Evolutionary conservation across 805 yeast species (phyloP).

Genomic region (Ogataea trehaloabstinens): DNA sequence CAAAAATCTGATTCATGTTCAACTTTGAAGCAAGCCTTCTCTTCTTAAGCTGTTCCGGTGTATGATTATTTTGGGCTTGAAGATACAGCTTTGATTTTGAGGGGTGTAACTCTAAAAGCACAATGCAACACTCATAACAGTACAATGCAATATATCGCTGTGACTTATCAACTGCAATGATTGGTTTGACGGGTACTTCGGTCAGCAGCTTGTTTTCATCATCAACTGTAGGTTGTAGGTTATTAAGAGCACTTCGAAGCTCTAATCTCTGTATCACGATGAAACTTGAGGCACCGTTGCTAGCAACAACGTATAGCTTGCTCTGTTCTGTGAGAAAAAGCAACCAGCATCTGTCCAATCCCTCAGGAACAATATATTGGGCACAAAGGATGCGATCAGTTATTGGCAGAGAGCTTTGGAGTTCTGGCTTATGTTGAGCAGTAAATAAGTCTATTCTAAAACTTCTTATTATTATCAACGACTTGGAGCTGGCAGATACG

Average conservation of each 20-base stretch:
- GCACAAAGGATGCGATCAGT: slow-evolving; percentile 18
- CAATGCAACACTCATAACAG: slow-evolving; percentile 18
- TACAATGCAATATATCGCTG: slow-evolving; percentile 21
- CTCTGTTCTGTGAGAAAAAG: slow-evolving; percentile 23
- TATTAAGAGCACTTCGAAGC: slow-evolving; percentile 8
- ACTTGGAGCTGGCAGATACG: neutral
- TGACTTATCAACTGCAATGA: slow-evolving; percentile 19
- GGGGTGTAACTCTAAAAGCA: slow-evolving; percentile 21
- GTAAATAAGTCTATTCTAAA: slow-evolving; percentile 5
- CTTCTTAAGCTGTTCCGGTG: slow-evolving; percentile 16
- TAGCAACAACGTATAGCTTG: slow-evolving; percentile 18
- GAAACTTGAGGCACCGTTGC: slow-evolving; percentile 7
- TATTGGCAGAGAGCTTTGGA: neutral
- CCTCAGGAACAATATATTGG: slow-evolving; percentile 19
- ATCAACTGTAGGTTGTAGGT: slow-evolving; percentile 1
- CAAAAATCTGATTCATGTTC: slow-evolving; percentile 16
- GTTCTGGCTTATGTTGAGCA: neutral
- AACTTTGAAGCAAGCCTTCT: slow-evolving; percentile 11
- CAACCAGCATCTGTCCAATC: slow-evolving; percentile 20
- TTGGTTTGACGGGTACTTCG: slow-evolving; percentile 14
- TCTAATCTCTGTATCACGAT: slow-evolving; percentile 17
- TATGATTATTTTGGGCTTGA: slow-evolving; percentile 13
- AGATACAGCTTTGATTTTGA: slow-evolving; percentile 18
- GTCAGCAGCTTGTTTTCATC: neutral
- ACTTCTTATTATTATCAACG: slow-evolving; percentile 8